Evolutionary conservation across 805 yeast species (phyloP).

Genomic region (Wickerhamomyces rabaulensis): DNA sequence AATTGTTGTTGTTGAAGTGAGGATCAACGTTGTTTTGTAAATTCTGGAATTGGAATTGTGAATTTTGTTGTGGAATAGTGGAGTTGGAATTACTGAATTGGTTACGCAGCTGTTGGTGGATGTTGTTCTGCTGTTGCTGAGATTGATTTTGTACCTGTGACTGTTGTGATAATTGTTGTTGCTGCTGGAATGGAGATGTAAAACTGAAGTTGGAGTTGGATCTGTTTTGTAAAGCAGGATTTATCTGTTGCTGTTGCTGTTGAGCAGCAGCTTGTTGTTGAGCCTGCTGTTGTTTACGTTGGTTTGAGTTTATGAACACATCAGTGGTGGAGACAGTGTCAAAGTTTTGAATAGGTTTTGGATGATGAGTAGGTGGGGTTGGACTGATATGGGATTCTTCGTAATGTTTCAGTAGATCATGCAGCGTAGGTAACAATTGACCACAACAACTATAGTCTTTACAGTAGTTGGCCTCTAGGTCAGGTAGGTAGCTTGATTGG

Average conservation of each 20-base stretch:
- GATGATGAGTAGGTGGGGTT: constrained; percentile 44
- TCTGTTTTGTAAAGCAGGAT: constrained; percentile 3
- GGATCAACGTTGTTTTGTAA: constrained; percentile 1
- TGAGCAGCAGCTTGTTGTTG: constrained; percentile 19
- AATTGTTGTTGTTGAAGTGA: constrained; percentile 6
- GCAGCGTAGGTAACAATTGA: constrained; percentile 82
- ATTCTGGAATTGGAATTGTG: constrained; percentile 6
- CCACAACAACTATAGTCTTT: constrained; percentile 97
- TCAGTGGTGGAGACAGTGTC: constrained; percentile 93
- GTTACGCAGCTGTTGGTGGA: constrained; percentile 13
- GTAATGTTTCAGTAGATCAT: constrained; percentile 88
- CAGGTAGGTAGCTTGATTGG: constrained; percentile 79
- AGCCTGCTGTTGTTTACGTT: constrained; percentile 14
- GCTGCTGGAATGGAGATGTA: constrained; percentile 7
- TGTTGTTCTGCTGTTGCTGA: constrained; percentile 19
- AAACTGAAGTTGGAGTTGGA: constrained; percentile 12
- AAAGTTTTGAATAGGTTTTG: constrained; percentile 54
- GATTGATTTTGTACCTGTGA: constrained; percentile 4
- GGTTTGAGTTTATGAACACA: constrained; percentile 57
- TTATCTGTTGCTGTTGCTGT: constrained; percentile 16
- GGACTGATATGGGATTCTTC: constrained; percentile 89
- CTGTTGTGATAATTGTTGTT: constrained; percentile 9
- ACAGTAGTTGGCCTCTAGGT: constrained; percentile 92
- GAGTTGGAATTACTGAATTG: constrained; percentile 6
- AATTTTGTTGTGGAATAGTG: not conserved